phyloP scores from a whole-genome alignment of 2,329 filamentous ascomycete genomes.

The Calonectria pteridis region DNA sequence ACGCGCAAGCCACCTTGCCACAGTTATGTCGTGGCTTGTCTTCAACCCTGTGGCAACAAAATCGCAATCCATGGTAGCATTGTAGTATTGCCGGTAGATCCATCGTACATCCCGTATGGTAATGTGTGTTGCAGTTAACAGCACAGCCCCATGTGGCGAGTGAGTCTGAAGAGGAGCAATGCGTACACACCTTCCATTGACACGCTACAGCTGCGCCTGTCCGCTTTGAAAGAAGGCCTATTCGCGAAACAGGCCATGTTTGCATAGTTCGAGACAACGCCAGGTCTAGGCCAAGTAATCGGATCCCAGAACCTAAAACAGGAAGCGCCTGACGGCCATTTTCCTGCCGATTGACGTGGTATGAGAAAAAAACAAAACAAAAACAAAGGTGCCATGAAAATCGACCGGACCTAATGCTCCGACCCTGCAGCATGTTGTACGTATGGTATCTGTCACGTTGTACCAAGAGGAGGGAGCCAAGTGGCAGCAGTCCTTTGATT shows the following conservation, averaged over 20 bases:
- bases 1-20: constrained; percentile 48
- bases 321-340: not conserved
- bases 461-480: not conserved
- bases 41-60: constrained; percentile 10
- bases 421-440: not conserved
- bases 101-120: not conserved
- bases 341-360: not conserved
- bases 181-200: not conserved
- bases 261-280: not conserved
- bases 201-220: not conserved
- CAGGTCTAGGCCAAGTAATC: not conserved
- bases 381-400: not conserved
- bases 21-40: constrained; percentile 37
- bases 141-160: constrained; percentile 18
- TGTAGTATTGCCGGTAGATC: not conserved
- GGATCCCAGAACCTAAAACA: not conserved
- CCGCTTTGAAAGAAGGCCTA: not conserved
- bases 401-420: constrained; percentile 4
- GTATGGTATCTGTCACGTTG: not conserved
- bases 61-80: not conserved
- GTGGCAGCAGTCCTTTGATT: not conserved
- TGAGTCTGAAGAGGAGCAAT: not conserved
- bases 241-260: not conserved
- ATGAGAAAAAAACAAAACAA: not conserved
- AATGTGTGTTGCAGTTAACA: not conserved